A percentile compares a stretch with the other conserved stretches of the same genome.
Evolutionary conservation across 1,284 basidiomycete genomes (phyloP).

Genomic region (Leccinum subatratum): DNA sequence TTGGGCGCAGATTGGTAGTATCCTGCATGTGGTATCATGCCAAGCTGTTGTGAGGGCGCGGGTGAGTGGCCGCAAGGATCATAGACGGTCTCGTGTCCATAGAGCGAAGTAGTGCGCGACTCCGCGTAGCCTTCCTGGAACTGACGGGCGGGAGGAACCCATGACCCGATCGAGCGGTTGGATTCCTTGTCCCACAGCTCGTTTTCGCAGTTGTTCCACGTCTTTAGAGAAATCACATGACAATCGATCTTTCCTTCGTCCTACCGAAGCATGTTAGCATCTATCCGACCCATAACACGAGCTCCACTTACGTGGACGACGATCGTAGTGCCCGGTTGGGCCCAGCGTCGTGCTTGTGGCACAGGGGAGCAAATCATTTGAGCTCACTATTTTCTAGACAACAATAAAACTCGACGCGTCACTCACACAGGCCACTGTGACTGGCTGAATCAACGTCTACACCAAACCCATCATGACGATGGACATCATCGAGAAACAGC

Average conservation of each 20-base stretch:
- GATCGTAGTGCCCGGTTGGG: slow-evolving; percentile 35
- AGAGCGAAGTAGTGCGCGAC: slow-evolving; percentile 68
- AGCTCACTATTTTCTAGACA: slow-evolving; percentile 6
- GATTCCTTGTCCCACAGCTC: slow-evolving; percentile 97
- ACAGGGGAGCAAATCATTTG: too few relatives aligned
- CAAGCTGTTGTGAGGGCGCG: slow-evolving; percentile 55
- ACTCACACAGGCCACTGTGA: slow-evolving; percentile 91
- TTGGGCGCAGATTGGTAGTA: slow-evolving; percentile 65
- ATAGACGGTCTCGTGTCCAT: slow-evolving; percentile 79
- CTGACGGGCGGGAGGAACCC: slow-evolving; percentile 67
- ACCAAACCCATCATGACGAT: slow-evolving; percentile 94
- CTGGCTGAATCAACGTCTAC: slow-evolving; percentile 82
- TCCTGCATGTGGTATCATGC: slow-evolving; percentile 56
- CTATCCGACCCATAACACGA: background rate
- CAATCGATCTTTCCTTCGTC: slow-evolving; percentile 98
- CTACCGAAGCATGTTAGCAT: slow-evolving; percentile 38
- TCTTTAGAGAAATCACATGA: slow-evolving; percentile 86
- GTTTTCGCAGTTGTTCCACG: slow-evolving; percentile 96
- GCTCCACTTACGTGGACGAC: slow-evolving; percentile 75
- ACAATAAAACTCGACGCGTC: background rate
- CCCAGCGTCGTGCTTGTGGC: too few relatives aligned
- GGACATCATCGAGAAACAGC: slow-evolving; percentile 98
- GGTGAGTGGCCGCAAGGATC: slow-evolving; percentile 67
- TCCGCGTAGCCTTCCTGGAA: slow-evolving; percentile 72
- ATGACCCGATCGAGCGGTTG: slow-evolving; percentile 84